Conservation (phyloP, 2,329 filamentous ascomycete genomes). For the Biscogniauxia sp. region DNA sequence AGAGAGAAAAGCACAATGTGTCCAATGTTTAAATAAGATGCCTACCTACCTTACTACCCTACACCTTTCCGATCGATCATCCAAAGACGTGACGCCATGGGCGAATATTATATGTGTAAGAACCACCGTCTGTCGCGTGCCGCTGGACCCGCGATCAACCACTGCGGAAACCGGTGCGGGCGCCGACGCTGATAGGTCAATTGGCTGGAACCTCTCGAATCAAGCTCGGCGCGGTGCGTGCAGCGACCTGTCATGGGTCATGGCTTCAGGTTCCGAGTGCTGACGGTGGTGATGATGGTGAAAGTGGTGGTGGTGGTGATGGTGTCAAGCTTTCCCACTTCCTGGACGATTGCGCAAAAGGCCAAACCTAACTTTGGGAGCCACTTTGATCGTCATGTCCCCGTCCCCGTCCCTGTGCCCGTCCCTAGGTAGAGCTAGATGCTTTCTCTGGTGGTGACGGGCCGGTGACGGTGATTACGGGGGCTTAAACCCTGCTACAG, state of each 20-base stretch:
- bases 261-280: too few relatives aligned
- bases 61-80: background rate
- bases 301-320: too few relatives aligned
- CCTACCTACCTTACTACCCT: too few relatives aligned
- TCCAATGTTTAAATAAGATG: too few relatives aligned
- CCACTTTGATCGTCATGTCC: background rate
- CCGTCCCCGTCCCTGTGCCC: too few relatives aligned
- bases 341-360: background rate
- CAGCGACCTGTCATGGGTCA: too few relatives aligned
- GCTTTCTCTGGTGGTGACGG: background rate
- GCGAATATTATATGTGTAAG: background rate
- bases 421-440: background rate
- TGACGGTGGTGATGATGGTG: too few relatives aligned
- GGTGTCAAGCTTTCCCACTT: background rate
- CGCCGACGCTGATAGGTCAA: constrained; percentile 26
- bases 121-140: background rate
- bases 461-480: background rate
- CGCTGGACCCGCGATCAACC: background rate
- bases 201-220: constrained; percentile 12
- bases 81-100: background rate
- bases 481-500: background rate
- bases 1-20: too few relatives aligned
- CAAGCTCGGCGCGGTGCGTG: constrained; percentile 1
- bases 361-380: background rate
- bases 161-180: constrained; percentile 13